Evolutionary conservation across 306 rosid genomes (phyloP).

Genomic region (Astragalus membranaceus): DNA sequence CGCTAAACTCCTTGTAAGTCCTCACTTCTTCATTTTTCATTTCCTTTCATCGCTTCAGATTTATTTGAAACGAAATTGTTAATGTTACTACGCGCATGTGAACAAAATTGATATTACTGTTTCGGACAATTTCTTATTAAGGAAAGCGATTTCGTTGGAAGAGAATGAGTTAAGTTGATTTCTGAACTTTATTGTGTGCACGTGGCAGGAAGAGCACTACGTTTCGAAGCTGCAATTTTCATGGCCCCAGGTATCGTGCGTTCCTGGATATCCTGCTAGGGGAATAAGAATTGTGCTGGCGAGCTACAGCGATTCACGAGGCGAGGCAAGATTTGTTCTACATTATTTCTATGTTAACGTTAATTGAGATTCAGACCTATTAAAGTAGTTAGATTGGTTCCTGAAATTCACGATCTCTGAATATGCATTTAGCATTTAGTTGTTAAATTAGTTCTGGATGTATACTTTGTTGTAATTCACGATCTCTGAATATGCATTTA

Average conservation of each 20-base stretch:
- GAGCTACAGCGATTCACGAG: no score
- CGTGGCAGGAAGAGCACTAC: constrained; percentile 73
- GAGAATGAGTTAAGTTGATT: neutral
- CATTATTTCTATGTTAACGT: no score
- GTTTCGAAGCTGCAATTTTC: constrained; percentile 68
- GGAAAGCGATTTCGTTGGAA: neutral
- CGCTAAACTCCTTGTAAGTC: constrained; percentile 42
- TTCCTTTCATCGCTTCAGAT: neutral
- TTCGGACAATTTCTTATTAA: neutral
- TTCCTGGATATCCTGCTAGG: constrained; percentile 60
- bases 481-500: no score
- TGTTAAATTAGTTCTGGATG: no score
- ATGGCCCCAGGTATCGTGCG: constrained; percentile 86
- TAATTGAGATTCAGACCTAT: no score
- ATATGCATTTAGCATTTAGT: no score
- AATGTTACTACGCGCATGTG: neutral
- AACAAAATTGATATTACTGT: neutral
- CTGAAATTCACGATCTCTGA: no score
- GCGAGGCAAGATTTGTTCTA: no score
- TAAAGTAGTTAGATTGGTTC: no score
- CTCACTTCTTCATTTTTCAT: neutral
- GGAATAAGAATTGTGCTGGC: no score
- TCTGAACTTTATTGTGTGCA: no score
- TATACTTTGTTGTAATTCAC: no score
- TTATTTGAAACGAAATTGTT: neutral